phyloP scores from a whole-genome alignment of 192 early-diverging fungal species.

The Rhizoclosmatium globosum region DNA sequence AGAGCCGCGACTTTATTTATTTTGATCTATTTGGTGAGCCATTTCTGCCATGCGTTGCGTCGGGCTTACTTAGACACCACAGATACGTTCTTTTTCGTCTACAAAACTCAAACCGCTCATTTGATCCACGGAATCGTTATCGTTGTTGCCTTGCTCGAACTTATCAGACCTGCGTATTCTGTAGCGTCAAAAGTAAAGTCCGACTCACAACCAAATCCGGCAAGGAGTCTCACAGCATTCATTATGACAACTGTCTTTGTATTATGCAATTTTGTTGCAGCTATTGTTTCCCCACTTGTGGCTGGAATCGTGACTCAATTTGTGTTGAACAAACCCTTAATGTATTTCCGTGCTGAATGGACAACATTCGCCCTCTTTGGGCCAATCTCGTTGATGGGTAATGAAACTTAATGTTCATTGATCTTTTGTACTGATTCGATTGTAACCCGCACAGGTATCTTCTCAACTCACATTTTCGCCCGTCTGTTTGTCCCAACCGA shows the following conservation, averaged over 20 bases:
- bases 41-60: not conserved
- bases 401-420: not conserved
- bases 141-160: conserved; percentile 35
- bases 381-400: conserved; percentile 53
- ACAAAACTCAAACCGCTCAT: conserved; percentile 61
- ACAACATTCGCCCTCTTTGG: conserved; percentile 59
- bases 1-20: conserved; percentile 60
- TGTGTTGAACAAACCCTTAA: conserved; percentile 50
- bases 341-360: conserved; percentile 71
- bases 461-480: conserved; percentile 10
- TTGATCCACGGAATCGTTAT: conserved; percentile 56
- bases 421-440: not conserved
- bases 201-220: conserved; percentile 1
- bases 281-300: conserved; percentile 17
- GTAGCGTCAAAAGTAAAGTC: not conserved
- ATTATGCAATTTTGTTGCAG: conserved; percentile 30
- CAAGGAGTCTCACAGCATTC: not conserved
- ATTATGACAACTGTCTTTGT: conserved; percentile 26
- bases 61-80: conserved; percentile 1
- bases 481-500: conserved; percentile 11
- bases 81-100: conserved; percentile 65
- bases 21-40: conserved; percentile 69
- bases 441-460: conserved; percentile 4
- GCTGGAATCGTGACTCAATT: conserved; percentile 41
- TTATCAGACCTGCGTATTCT: conserved; percentile 23